phyloP scores from a whole-genome alignment of 495 filamentous ascomycete species.

The Neurospora tetraspora region DNA sequence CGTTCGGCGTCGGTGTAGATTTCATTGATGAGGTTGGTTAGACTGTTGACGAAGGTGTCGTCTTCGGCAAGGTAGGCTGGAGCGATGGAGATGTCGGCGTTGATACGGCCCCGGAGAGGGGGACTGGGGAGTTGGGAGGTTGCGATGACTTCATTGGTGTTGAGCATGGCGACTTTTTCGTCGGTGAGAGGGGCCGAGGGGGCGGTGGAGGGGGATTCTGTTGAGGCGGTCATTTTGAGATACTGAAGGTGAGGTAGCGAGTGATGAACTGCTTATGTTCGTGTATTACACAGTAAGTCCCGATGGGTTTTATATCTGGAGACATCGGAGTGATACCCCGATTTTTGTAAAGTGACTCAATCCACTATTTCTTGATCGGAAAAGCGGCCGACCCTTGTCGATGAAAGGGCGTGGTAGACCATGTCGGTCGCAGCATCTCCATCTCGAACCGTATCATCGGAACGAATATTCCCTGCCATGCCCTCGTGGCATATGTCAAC shows the following conservation, averaged over 20 bases:
- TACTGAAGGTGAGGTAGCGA: too few species aligned
- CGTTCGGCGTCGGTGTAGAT: constrained; percentile 1
- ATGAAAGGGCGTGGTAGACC: neutral
- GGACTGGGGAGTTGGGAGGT: neutral
- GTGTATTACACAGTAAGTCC: too few species aligned
- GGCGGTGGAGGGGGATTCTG: neutral
- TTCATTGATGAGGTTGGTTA: constrained; percentile 2
- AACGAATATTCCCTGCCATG: neutral
- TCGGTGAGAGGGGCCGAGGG: neutral
- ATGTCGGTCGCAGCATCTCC: neutral
- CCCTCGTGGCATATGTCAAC: neutral
- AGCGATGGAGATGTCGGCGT: neutral
- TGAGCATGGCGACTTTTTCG: neutral
- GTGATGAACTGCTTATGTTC: too few species aligned
- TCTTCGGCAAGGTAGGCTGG: neutral
- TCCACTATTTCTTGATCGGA: too few species aligned
- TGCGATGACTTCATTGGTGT: neutral
- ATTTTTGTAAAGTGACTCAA: neutral
- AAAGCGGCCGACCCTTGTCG: neutral
- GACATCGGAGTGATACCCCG: too few species aligned
- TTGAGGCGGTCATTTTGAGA: neutral
- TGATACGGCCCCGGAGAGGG: neutral
- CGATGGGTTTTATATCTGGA: too few species aligned
- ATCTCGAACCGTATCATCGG: neutral
- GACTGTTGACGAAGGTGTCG: neutral